Percentiles rank a stretch among this genome's conserved stretches.
Conservation (phyloP, 805 yeast species). For the Ogataea ganodermae region DNA sequence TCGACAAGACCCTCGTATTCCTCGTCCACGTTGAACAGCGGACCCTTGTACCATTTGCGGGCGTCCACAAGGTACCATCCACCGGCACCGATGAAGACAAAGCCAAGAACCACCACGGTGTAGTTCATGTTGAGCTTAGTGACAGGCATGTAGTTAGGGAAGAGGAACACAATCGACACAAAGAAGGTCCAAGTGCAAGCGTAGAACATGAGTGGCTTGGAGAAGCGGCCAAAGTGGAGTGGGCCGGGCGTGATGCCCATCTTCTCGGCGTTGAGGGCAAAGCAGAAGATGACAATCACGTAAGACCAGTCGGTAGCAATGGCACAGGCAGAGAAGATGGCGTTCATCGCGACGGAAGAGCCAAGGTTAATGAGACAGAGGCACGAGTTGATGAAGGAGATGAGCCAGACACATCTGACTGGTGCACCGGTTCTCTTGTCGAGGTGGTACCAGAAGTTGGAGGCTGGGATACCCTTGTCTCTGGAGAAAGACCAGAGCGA, state of each 20-base stretch:
- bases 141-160: slow-evolving; percentile 52
- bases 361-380: slow-evolving; percentile 47
- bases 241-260: slow-evolving; percentile 51
- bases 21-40: slow-evolving; percentile 48
- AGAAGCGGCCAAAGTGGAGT: slow-evolving; percentile 45
- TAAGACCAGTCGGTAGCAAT: slow-evolving; percentile 53
- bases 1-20: slow-evolving; percentile 28
- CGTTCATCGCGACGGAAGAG: slow-evolving; percentile 49
- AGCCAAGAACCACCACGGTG: slow-evolving; percentile 51
- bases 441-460: slow-evolving; percentile 44
- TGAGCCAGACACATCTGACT: slow-evolving; percentile 45
- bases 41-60: slow-evolving; percentile 57
- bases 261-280: slow-evolving; percentile 46
- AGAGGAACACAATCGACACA: slow-evolving; percentile 49
- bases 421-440: slow-evolving; percentile 44
- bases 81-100: slow-evolving; percentile 39
- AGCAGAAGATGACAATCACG: slow-evolving; percentile 45
- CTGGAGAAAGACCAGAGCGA: slow-evolving; percentile 60
- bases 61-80: slow-evolving; percentile 52
- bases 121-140: slow-evolving; percentile 52
- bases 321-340: slow-evolving; percentile 55
- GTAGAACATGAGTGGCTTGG: slow-evolving; percentile 42
- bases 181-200: slow-evolving; percentile 49
- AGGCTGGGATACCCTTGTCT: slow-evolving; percentile 54
- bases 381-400: slow-evolving; percentile 43